These are phyloP conservation scores for Aspergillus sp. DNA, from an alignment of 2,329 filamentous ascomycete species.

Conservation along the genomic window DNA sequence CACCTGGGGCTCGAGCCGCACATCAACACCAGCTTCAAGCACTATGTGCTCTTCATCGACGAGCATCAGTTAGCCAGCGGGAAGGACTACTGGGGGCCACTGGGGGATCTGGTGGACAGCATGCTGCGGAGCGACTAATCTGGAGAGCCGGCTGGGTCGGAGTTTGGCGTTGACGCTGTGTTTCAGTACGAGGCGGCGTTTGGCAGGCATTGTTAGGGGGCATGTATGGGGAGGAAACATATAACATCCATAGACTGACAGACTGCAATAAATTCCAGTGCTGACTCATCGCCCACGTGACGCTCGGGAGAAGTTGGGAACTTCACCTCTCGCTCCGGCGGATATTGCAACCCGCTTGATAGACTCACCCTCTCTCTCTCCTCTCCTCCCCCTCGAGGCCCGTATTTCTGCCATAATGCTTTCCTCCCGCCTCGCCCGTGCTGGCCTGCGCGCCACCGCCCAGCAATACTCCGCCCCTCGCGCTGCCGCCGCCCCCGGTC, in stretches of 20 bases:
- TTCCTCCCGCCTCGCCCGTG: constrained; percentile 47
- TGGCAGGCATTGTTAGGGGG: constrained; percentile 9
- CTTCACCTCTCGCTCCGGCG: constrained; percentile 9
- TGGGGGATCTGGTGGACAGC: constrained; percentile 92
- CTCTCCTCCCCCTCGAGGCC: constrained; percentile 14
- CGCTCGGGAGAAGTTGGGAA: constrained; percentile 17
- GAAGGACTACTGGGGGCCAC: constrained; percentile 92
- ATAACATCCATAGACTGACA: constrained; percentile 10
- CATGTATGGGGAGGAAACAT: not conserved
- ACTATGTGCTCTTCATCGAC: constrained; percentile 97
- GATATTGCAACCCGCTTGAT: constrained; percentile 13
- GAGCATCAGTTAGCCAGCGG: constrained; percentile 88
- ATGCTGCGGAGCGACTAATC: constrained; percentile 85
- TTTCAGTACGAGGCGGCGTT: no score
- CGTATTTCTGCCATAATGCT: constrained; percentile 38
- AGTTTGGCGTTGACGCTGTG: no score
- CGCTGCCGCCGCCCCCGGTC: constrained; percentile 32
- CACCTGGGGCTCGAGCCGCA: constrained; percentile 93
- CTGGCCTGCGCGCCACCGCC: constrained; percentile 47
- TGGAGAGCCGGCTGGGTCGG: no score
- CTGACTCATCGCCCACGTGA: no score
- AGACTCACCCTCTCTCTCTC: constrained; percentile 15
- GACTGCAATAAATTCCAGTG: no score
- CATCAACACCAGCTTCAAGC: constrained; percentile 98
- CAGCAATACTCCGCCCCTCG: constrained; percentile 34